phyloP scores from a whole-genome alignment of 2,329 filamentous ascomycete genomes.

The Penicillium sp. region DNA sequence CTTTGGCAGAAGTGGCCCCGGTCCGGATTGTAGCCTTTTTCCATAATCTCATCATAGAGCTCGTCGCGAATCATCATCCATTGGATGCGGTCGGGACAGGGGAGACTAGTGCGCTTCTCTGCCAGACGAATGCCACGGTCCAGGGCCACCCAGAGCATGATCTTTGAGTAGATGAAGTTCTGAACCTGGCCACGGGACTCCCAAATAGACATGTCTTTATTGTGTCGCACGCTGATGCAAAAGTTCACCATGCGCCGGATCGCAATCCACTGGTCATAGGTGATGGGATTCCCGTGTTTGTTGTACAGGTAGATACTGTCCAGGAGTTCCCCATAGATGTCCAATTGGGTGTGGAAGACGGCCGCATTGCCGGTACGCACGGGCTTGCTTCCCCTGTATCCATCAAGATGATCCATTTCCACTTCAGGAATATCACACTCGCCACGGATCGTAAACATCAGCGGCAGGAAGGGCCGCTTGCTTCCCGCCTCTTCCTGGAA shows the following conservation, averaged over 20 bases:
- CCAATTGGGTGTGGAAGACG: slow-evolving; percentile 70
- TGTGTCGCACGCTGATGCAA: slow-evolving; percentile 61
- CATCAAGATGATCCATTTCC: slow-evolving; percentile 65
- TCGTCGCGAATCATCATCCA: slow-evolving; percentile 65
- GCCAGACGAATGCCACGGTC: slow-evolving; percentile 69
- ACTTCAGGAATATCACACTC: slow-evolving; percentile 68
- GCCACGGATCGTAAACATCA: slow-evolving; percentile 77
- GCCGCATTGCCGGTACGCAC: slow-evolving; percentile 75
- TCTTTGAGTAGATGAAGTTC: slow-evolving; percentile 75
- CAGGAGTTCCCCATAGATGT: slow-evolving; percentile 75
- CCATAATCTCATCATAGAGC: slow-evolving; percentile 72
- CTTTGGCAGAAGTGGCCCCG: slow-evolving; percentile 69
- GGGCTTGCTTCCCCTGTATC: slow-evolving; percentile 65
- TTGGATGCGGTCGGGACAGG: slow-evolving; percentile 63
- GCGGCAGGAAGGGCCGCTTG: slow-evolving; percentile 55
- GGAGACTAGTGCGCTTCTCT: slow-evolving; percentile 66
- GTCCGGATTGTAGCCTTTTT: slow-evolving; percentile 68
- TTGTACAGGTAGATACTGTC: slow-evolving; percentile 74
- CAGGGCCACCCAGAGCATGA: slow-evolving; percentile 79
- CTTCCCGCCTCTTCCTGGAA: slow-evolving; percentile 56
- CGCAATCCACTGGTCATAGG: slow-evolving; percentile 70
- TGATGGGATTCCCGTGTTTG: slow-evolving; percentile 71
- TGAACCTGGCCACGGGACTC: slow-evolving; percentile 72
- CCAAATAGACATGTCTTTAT: slow-evolving; percentile 79
- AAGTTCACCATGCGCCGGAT: slow-evolving; percentile 67